A percentile compares a stretch with the other conserved stretches of the same genome.
Conservation (phyloP, 2,329 filamentous ascomycete species). For the Paradendryphiella salina region DNA sequence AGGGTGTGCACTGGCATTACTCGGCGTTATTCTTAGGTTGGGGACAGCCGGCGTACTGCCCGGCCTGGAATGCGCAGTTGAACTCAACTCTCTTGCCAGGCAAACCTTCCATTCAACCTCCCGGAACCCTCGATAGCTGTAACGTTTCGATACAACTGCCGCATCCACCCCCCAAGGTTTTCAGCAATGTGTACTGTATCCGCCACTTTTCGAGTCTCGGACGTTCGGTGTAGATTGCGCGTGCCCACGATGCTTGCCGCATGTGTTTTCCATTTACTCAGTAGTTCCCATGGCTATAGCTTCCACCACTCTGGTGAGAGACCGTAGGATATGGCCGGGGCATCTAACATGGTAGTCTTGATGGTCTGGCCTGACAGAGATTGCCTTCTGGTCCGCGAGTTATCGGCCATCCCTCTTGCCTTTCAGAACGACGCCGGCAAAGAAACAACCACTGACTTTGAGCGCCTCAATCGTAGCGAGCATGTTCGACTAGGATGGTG, state of each 20-base stretch:
- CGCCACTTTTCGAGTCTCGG: neutral
- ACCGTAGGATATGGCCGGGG: neutral
- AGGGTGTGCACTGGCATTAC: neutral
- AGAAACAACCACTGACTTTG: too few species aligned
- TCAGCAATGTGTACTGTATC: neutral
- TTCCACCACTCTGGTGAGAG: slow-evolving; percentile 4
- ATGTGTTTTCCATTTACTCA: neutral
- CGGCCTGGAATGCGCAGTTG: neutral
- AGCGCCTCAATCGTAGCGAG: too few species aligned
- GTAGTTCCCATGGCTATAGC: slow-evolving; percentile 2
- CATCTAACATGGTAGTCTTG: neutral
- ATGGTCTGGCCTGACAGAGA: neutral
- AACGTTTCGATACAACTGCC: neutral
- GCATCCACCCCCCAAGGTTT: neutral
- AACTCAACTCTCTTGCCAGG: neutral
- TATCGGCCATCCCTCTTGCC: neutral
- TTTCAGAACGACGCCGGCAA: neutral
- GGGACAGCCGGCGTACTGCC: neutral
- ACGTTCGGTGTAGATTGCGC: neutral
- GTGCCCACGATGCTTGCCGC: neutral
- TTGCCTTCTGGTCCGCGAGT: neutral
- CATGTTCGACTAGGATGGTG: too few species aligned
- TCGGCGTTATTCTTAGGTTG: neutral
- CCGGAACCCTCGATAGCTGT: neutral
- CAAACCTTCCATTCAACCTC: neutral